Evolutionary conservation across 2,329 filamentous ascomycete genomes (phyloP).

Genomic region (Ascochyta clinopodiicola): DNA sequence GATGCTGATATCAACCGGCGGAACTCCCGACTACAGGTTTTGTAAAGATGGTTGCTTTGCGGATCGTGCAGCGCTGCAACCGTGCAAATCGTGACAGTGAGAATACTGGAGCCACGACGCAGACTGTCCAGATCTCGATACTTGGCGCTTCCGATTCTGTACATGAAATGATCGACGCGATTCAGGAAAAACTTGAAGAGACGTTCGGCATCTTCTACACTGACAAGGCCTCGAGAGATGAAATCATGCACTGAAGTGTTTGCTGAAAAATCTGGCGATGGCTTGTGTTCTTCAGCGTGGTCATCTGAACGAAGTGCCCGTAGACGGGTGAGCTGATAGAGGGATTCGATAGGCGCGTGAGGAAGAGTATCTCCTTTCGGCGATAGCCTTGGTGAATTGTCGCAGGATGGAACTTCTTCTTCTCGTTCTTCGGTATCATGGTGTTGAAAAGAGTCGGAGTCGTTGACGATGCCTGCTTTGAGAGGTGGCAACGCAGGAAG

Average conservation of each 20-base stretch:
- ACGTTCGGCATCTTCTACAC: constrained; percentile 51
- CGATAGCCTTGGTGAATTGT: constrained; percentile 39
- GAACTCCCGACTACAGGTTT: constrained; percentile 64
- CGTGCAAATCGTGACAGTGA: constrained; percentile 63
- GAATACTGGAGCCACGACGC: constrained; percentile 61
- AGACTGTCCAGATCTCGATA: constrained; percentile 56
- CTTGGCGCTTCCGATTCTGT: constrained; percentile 53
- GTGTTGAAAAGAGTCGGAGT: constrained; percentile 29
- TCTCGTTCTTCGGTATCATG: constrained; percentile 48
- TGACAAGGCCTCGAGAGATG: constrained; percentile 58
- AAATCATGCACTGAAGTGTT: constrained; percentile 51
- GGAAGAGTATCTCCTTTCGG: constrained; percentile 37
- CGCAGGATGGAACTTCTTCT: constrained; percentile 39
- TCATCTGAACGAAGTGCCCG: constrained; percentile 45
- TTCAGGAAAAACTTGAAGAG: constrained; percentile 52
- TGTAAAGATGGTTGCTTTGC: constrained; percentile 59
- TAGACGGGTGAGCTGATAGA: constrained; percentile 57
- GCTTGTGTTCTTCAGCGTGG: constrained; percentile 48
- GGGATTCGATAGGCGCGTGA: constrained; percentile 53
- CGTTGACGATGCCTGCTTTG: constrained; percentile 27
- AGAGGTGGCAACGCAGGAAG: constrained; percentile 49
- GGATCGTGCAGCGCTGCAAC: constrained; percentile 66
- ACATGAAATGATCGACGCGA: constrained; percentile 57
- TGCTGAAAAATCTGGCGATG: constrained; percentile 2
- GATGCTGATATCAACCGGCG: constrained; percentile 62